Conservation (phyloP, 169 alveolate genomes). For the Plasmodium sp. region DNA sequence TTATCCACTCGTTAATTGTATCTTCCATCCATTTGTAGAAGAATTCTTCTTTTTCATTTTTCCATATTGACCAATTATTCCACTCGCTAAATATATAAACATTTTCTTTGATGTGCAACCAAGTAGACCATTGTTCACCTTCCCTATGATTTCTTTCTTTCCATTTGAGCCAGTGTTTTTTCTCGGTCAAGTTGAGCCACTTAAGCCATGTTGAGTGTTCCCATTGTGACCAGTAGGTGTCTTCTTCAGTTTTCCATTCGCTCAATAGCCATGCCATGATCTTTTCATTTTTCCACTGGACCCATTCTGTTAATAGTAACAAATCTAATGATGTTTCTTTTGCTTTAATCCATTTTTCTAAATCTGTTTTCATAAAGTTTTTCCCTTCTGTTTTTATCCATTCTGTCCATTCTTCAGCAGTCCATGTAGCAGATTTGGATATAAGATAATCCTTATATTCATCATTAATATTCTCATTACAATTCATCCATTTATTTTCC, state of each 20-base stretch:
- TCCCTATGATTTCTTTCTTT: slow-evolving; percentile 7
- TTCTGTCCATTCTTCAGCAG: not conserved
- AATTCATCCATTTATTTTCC: slow-evolving; percentile 21
- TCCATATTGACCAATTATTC: slow-evolving; percentile 9
- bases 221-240: slow-evolving; percentile 17
- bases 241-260: slow-evolving; percentile 15
- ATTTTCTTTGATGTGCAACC: slow-evolving; percentile 6
- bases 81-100: not conserved
- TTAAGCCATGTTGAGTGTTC: slow-evolving; percentile 8
- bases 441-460: not conserved
- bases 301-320: slow-evolving; percentile 1
- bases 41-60: not conserved
- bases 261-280: slow-evolving; percentile 12
- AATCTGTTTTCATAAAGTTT: not conserved
- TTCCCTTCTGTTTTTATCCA: slow-evolving; percentile 2
- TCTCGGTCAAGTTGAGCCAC: not conserved
- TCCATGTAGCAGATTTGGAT: slow-evolving; percentile 13
- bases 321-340: slow-evolving; percentile 3
- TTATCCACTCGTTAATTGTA: not conserved
- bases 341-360: slow-evolving; percentile 19
- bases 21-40: not conserved
- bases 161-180: slow-evolving; percentile 13
- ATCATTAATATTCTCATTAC: not conserved
- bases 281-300: not conserved
- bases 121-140: slow-evolving; percentile 7